Evolutionary conservation across 495 filamentous ascomycete genomes (phyloP).

Genomic region (Aspergillus indologenus): DNA sequence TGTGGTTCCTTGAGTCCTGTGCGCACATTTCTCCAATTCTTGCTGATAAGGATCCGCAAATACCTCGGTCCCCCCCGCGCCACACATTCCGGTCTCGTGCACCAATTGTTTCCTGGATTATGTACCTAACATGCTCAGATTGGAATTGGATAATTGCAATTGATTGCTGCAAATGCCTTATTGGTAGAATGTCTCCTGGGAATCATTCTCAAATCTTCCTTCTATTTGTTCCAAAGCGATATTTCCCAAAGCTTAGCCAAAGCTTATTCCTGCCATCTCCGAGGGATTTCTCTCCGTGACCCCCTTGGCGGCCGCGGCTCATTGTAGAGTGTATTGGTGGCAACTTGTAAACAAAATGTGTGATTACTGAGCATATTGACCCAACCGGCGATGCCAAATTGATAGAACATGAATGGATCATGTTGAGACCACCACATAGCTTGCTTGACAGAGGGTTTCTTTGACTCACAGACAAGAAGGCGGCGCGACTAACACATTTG

Average conservation of each 20-base stretch:
- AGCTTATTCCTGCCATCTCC: background rate
- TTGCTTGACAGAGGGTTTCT: no score
- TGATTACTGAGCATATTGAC: no score
- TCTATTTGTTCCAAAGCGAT: background rate
- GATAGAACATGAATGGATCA: no score
- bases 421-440: no score
- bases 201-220: background rate
- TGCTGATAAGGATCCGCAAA: background rate
- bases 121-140: no score
- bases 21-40: background rate
- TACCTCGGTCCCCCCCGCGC: background rate
- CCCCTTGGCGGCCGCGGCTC: no score
- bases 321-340: no score
- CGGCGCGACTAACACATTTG: background rate
- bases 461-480: background rate
- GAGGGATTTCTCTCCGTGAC: background rate
- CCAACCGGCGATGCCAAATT: no score
- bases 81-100: no score
- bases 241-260: constrained; percentile 1
- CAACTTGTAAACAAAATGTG: no score
- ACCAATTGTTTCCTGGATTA: no score
- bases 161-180: background rate
- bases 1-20: background rate
- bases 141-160: no score
- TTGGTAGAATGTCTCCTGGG: background rate